phyloP scores from a whole-genome alignment of 345 rosid genomes.

The Linum usitatissimum region DNA sequence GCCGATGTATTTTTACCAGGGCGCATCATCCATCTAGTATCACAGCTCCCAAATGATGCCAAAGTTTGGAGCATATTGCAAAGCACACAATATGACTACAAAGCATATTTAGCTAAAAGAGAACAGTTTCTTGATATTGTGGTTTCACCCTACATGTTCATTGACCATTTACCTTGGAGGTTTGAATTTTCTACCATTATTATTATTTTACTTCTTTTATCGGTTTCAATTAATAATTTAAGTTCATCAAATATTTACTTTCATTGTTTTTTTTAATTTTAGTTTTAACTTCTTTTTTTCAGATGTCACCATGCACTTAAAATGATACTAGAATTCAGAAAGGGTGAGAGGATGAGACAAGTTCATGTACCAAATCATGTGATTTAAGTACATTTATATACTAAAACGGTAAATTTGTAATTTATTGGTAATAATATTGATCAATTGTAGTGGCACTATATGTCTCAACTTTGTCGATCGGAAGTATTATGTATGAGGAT shows the following conservation, averaged over 20 bases:
- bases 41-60: conserved; percentile 22
- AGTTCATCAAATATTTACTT: neutral
- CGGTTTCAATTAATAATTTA: neutral
- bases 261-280: neutral
- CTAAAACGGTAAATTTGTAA: too few relatives aligned
- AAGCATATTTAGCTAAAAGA: conserved; percentile 57
- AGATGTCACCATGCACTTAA: conserved; percentile 62
- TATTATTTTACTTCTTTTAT: neutral
- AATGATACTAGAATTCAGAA: conserved; percentile 50
- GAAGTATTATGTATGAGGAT: too few relatives aligned
- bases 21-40: conserved; percentile 61
- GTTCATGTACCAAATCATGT: conserved; percentile 25
- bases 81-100: conserved; percentile 25
- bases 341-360: conserved; percentile 2
- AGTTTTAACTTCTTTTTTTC: conserved; percentile 8
- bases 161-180: conserved; percentile 98
- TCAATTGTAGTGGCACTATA: too few relatives aligned
- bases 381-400: conserved; percentile 15
- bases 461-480: too few relatives aligned
- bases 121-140: conserved; percentile 59
- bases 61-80: conserved; percentile 41
- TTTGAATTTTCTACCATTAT: too few relatives aligned
- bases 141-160: conserved; percentile 80
- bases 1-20: conserved; percentile 85
- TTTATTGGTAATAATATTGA: too few relatives aligned